Evolutionary conservation across 1,284 basidiomycete species (phyloP).

Genomic region (Tilletia horrida): DNA sequence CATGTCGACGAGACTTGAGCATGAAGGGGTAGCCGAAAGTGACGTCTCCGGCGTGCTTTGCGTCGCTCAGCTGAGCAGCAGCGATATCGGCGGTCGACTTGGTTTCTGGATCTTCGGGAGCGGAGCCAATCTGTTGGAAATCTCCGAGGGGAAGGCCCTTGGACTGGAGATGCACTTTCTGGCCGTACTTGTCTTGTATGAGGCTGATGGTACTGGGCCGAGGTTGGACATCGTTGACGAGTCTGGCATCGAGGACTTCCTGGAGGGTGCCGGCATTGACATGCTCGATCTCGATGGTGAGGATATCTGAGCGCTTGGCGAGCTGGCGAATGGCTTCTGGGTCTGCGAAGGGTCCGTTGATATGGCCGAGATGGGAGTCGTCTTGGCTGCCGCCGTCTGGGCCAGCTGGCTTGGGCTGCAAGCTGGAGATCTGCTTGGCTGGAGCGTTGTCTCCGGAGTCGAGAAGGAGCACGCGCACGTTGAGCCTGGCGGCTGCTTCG

Average conservation of each 20-base stretch:
- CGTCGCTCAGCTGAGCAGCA: slow-evolving; percentile 55
- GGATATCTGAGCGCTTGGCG: slow-evolving; percentile 75
- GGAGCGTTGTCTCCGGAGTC: slow-evolving; percentile 76
- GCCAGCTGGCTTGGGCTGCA: slow-evolving; percentile 31
- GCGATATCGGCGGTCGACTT: slow-evolving; percentile 58
- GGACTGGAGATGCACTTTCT: slow-evolving; percentile 68
- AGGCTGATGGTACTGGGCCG: slow-evolving; percentile 76
- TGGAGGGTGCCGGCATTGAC: slow-evolving; percentile 76
- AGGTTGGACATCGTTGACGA: slow-evolving; percentile 68
- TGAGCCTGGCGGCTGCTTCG: slow-evolving; percentile 81
- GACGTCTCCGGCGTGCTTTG: slow-evolving; percentile 39
- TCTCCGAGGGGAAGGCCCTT: slow-evolving; percentile 67
- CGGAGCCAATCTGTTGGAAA: slow-evolving; percentile 60
- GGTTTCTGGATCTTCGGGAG: slow-evolving; percentile 56
- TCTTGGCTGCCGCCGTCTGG: slow-evolving; percentile 31
- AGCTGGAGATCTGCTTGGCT: slow-evolving; percentile 75
- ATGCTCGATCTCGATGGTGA: slow-evolving; percentile 98
- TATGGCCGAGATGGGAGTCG: slow-evolving; percentile 59
- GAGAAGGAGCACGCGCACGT: slow-evolving; percentile 81
- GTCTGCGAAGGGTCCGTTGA: slow-evolving; percentile 86
- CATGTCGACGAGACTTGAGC: slow-evolving; percentile 90
- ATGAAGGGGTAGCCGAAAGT: slow-evolving; percentile 80
- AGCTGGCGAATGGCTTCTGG: slow-evolving; percentile 75
- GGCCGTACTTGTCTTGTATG: slow-evolving; percentile 92
- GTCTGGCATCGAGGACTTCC: slow-evolving; percentile 46